Evolutionary conservation across 768 basidiomycete genomes (phyloP), one percentile per base, ranked within the genome.

Genomic region (Podaxis pistillaris): DNA sequence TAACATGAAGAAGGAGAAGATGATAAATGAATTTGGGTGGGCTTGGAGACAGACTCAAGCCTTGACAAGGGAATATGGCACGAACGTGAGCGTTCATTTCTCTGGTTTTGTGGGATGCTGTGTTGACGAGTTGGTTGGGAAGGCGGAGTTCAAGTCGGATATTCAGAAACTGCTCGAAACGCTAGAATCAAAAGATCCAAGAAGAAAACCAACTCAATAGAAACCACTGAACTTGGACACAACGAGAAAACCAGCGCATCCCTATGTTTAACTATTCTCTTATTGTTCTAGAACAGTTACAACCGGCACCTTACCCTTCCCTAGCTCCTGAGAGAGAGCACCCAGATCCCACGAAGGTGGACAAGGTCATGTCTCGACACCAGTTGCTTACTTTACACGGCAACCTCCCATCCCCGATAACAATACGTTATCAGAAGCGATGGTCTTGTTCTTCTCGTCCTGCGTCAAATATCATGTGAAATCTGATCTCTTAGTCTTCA

Each of bases 11-110:
- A 57, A 49, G 46, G 64, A 65, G n/a, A 44, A 19, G 49, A 62
- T 65, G 64, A 58, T 62, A 61, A 52, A 44, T 19, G 52, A 65
- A 19, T 65, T 62, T 55, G 56, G 56, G 4, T 65, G 64, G 64
- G 51, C 60, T 2, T 65, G 56, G 60, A 53, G 56, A 55, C 40
- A 57, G 44, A 60, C 60, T 24, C 28, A 62, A 7, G 26, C 50
- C 4, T n/a, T 65, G 41, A 50, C 38, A 24, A 7, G 55, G n/a
- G 60, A 65, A 19, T 58, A 44, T 50, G 40, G 19, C 4, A 47
- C 11, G 26, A 58, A 62, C 38, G 64, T 65, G 44, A 62, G 64
- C 36, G 33, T 40, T 61, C 15, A 22, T 40, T 61, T 38, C 26
- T 19, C 44, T 57, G 22, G 30, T 24, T 37, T 9, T 15, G 22